A percentile compares a stretch with the other conserved stretches of the same genome.
phyloP scores from a whole-genome alignment of 257 asterid genomes.

The Solanum rostratum region DNA sequence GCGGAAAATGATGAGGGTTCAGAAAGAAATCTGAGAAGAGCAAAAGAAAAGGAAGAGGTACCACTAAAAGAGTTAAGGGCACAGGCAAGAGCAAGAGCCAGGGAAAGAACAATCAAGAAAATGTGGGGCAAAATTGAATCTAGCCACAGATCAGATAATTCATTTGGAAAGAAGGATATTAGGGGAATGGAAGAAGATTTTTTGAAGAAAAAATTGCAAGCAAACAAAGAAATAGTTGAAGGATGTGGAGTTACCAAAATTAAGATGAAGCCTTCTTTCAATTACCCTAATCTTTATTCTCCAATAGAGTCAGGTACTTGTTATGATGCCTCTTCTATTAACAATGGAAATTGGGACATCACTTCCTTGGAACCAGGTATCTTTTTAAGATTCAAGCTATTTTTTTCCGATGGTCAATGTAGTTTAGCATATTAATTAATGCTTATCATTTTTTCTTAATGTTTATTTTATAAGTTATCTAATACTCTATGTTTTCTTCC shows the following conservation, averaged over 20 bases:
- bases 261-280: slow-evolving; percentile 18
- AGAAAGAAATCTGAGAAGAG: neutral
- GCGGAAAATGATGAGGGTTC: slow-evolving; percentile 1
- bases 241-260: slow-evolving; percentile 22
- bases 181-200: neutral
- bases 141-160: neutral
- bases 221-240: slow-evolving; percentile 17
- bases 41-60: neutral
- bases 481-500: too few relatives aligned
- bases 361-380: slow-evolving; percentile 39
- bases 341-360: slow-evolving; percentile 37
- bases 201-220: neutral
- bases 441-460: neutral
- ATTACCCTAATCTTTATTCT: slow-evolving; percentile 17
- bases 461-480: neutral
- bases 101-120: slow-evolving; percentile 72
- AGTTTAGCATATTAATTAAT: neutral
- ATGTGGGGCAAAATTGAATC: slow-evolving; percentile 15
- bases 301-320: neutral
- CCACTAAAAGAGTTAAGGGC: slow-evolving; percentile 42
- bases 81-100: slow-evolving; percentile 82
- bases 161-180: neutral
- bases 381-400: neutral
- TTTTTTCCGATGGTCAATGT: neutral
- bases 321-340: neutral